These are phyloP conservation scores for Lycium barbarum DNA, from an alignment of 257 asterid species.

Conservation along the genomic window DNA sequence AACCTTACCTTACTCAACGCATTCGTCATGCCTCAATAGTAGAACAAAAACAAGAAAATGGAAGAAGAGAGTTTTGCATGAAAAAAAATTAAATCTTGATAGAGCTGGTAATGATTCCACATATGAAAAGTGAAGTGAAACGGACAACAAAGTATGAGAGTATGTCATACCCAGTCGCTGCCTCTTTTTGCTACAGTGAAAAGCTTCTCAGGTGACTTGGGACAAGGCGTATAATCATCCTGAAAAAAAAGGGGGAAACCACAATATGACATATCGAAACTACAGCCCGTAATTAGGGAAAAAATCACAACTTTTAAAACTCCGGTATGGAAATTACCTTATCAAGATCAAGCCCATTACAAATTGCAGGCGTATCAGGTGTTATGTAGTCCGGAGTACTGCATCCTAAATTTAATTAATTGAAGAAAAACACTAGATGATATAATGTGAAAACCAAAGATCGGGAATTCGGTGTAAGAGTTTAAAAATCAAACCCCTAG, in stretches of 20 bases:
- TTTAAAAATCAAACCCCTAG: not conserved
- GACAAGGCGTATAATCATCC: conserved; percentile 68
- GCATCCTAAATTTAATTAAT: conserved; percentile 31
- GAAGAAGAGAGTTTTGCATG: not conserved
- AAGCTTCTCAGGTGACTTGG: conserved; percentile 80
- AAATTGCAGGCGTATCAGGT: conserved; percentile 68
- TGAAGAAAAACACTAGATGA: not conserved
- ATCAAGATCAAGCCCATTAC: conserved; percentile 46
- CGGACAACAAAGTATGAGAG: not conserved
- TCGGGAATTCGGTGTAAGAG: not conserved
- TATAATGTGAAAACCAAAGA: not conserved
- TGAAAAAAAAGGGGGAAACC: conserved; percentile 33
- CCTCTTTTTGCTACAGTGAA: conserved; percentile 61
- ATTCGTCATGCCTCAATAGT: not conserved
- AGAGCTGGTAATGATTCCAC: not conserved
- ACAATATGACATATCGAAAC: conserved; percentile 18
- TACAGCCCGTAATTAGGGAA: not conserved
- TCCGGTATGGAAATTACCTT: conserved; percentile 39
- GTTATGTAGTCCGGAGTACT: conserved; percentile 96
- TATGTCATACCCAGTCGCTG: conserved; percentile 59
- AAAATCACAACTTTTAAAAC: not conserved
- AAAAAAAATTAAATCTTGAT: not conserved
- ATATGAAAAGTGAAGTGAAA: not conserved
- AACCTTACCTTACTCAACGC: not conserved
- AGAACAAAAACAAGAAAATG: not conserved